Conservation (phyloP, 1,284 basidiomycete species). For the Blastosporella zonata region DNA sequence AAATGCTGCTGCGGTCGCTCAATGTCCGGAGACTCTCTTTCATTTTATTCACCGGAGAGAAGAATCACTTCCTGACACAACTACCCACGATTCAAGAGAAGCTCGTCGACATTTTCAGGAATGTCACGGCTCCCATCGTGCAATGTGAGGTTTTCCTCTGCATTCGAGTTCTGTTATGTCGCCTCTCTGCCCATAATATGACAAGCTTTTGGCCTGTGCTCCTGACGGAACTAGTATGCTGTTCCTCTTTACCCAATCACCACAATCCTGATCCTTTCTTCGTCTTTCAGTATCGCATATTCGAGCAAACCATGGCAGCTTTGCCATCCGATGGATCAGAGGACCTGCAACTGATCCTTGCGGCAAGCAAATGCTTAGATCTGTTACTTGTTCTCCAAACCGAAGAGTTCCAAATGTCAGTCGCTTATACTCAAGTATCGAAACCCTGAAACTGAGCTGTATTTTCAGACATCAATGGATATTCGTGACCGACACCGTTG, state of each 20-base stretch:
- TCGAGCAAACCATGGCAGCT: constrained; percentile 63
- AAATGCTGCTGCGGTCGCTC: constrained; percentile 85
- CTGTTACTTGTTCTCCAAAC: constrained; percentile 89
- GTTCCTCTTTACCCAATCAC: neutral
- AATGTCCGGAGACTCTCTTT: constrained; percentile 89
- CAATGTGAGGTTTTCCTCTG: constrained; percentile 95
- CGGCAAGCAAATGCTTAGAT: constrained; percentile 94
- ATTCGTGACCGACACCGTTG: constrained; percentile 96
- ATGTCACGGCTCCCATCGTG: constrained; percentile 78
- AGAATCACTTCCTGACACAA: constrained; percentile 87
- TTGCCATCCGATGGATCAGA: constrained; percentile 79
- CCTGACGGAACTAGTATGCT: constrained; percentile 83
- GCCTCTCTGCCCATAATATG: constrained; percentile 89
- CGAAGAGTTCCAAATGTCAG: constrained; percentile 96
- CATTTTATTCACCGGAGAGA: constrained; percentile 80
- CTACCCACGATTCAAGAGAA: constrained; percentile 95
- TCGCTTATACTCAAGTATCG: constrained; percentile 3
- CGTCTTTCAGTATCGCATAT: constrained; percentile 61
- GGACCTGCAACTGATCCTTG: constrained; percentile 77
- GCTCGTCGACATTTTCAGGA: constrained; percentile 89
- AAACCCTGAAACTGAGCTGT: neutral
- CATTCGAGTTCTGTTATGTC: constrained; percentile 86
- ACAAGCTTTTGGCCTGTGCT: constrained; percentile 97
- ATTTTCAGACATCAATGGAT: constrained; percentile 93
- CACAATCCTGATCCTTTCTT: neutral